Evolutionary conservation across 495 filamentous ascomycete species (phyloP).

Genomic region (Penicillium cosmopolitanum): DNA sequence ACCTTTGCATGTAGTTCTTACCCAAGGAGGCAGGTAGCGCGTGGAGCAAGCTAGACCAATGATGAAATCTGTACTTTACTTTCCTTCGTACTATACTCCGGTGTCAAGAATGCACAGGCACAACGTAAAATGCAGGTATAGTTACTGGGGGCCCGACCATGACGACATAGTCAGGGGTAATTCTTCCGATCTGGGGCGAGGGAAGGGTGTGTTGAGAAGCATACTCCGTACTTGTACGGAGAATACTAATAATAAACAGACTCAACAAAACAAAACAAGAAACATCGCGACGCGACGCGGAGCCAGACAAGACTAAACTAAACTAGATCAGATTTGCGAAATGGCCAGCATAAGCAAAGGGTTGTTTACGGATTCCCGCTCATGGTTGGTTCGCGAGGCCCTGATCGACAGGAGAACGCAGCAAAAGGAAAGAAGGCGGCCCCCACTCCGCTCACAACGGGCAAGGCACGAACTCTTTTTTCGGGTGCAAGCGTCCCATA

Average conservation of each 20-base stretch:
- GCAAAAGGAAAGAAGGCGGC: not conserved
- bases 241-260: not conserved
- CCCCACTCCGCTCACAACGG: constrained; percentile 12
- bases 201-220: not conserved
- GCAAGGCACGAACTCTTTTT: constrained; percentile 15
- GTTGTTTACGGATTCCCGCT: not conserved
- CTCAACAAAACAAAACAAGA: not conserved
- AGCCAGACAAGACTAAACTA: not conserved
- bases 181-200: constrained; percentile 1
- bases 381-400: not conserved
- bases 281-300: not conserved
- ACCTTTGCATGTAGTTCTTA: not conserved
- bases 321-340: not conserved
- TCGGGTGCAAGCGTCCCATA: constrained; percentile 7
- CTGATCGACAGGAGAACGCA: constrained; percentile 30
- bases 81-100: not conserved
- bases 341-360: not conserved
- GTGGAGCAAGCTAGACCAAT: not conserved
- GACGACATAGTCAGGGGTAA: constrained; percentile 7
- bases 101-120: not conserved
- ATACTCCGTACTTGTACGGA: too few relatives aligned
- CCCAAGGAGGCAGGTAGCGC: constrained; percentile 1
- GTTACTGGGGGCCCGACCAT: not conserved
- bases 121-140: too few relatives aligned
- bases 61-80: constrained; percentile 1